These are phyloP conservation scores for Kazachstania bromeliacearum DNA, from an alignment of 805 yeast genomes.

Conservation along the genomic window DNA sequence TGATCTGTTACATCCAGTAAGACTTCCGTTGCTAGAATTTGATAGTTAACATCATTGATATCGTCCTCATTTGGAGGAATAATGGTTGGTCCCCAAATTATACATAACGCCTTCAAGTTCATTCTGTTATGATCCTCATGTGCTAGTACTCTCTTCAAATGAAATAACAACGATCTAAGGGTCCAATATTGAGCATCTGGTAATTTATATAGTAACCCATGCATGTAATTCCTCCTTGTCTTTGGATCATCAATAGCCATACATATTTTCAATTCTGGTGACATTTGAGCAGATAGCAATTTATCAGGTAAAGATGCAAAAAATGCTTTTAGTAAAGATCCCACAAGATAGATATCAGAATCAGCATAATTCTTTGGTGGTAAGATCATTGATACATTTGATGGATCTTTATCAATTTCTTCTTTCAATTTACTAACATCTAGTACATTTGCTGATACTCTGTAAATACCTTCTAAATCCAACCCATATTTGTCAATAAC, in stretches of 20 bases:
- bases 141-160: constrained; percentile 62
- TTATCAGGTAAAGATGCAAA: constrained; percentile 74
- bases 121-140: constrained; percentile 62
- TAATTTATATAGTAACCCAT: constrained; percentile 76
- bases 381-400: constrained; percentile 47
- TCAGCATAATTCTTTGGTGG: constrained; percentile 53
- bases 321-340: constrained; percentile 74
- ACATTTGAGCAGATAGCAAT: constrained; percentile 21
- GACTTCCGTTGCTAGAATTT: constrained; percentile 74
- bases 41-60: constrained; percentile 64
- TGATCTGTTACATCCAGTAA: constrained; percentile 75
- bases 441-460: constrained; percentile 70
- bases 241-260: constrained; percentile 56
- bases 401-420: constrained; percentile 66
- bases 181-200: constrained; percentile 97
- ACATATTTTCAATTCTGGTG: constrained; percentile 37
- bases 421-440: constrained; percentile 66
- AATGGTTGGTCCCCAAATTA: constrained; percentile 92
- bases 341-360: constrained; percentile 80
- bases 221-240: constrained; percentile 63
- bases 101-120: constrained; percentile 72
- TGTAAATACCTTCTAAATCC: constrained; percentile 80
- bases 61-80: constrained; percentile 59
- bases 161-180: constrained; percentile 73
- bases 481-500: constrained; percentile 80